phyloP scores from a whole-genome alignment of 1,139 yeast species.

The Williopsis jadinii region DNA sequence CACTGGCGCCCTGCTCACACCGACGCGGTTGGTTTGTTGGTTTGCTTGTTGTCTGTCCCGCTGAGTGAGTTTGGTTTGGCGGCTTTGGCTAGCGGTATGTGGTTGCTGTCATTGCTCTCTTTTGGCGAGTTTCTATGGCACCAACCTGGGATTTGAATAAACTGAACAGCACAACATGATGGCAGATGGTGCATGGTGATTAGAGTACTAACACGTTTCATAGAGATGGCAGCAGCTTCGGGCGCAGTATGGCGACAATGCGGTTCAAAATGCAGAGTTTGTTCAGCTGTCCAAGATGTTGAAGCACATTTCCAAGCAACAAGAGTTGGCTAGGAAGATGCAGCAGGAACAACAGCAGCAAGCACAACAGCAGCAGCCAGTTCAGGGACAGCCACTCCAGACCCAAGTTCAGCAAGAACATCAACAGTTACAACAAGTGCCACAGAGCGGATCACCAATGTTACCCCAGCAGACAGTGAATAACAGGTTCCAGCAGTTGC shows the following conservation, averaged over 20 bases:
- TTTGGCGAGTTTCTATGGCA: too few relatives aligned
- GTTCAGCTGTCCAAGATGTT: conserved; percentile 50
- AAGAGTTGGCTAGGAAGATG: conserved; percentile 28
- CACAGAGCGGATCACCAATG: conserved; percentile 13
- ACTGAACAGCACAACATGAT: too few relatives aligned
- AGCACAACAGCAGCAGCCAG: conserved; percentile 6
- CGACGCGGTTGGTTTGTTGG: too few relatives aligned
- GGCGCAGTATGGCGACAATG: conserved; percentile 59
- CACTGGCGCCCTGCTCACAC: too few relatives aligned
- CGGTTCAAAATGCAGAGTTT: conserved; percentile 54
- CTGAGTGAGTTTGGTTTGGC: too few relatives aligned
- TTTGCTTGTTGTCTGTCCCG: too few relatives aligned
- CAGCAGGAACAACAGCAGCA: conserved; percentile 17
- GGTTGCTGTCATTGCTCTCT: too few relatives aligned
- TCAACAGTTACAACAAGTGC: conserved; percentile 16
- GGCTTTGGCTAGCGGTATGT: too few relatives aligned
- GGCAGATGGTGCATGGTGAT: too few relatives aligned
- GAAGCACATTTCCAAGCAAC: conserved; percentile 45
- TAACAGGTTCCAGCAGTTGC: conserved; percentile 2
- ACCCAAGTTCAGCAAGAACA: conserved; percentile 3
- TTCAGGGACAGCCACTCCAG: conserved; percentile 6
- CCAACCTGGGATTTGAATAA: too few relatives aligned
- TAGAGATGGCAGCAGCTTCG: conserved; percentile 58
- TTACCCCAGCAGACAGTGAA: conserved; percentile 9
- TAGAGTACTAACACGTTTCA: conserved; percentile 3